Base-by-base conservation (phyloP, 306 rosid genomes). In the Casuarina cunninghamiana region DNA sequence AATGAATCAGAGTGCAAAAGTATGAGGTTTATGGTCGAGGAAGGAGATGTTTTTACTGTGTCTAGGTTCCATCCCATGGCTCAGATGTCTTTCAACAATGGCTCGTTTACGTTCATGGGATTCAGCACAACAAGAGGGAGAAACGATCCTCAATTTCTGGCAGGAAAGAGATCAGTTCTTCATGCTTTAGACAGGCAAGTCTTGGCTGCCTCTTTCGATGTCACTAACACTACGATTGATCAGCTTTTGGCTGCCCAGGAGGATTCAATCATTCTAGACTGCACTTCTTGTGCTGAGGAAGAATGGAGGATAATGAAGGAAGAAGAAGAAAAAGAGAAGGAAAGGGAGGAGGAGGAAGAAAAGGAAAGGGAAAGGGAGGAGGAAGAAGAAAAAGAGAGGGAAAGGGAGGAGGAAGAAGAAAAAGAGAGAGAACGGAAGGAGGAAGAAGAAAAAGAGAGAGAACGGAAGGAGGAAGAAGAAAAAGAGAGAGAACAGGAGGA, bases 11-110 rank as follows among this genome's bases (percentile, higher is more conserved):
- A 75, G 60, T 88, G 93, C 78, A 74, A 81, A 75, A 85, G 83
- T 79, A 77, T 13, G 89, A 93, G 96, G 83, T 88, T 91, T 50
- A 84, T 75, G 81, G 97, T 88, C 32, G 73, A 77, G 10, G 74
- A 88, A 66, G 99, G 99, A 35, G 97, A 95, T 75, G 87, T 84
- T 41, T 93, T 95, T 79, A 77, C 82, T 19, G 96, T 93, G 55
- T 86, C 91, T 3, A 95, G 85, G 93, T 91, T 87, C 73, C 91
- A 88, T 79, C 86, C 97, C 61, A 91, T 95, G 99, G 97, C 94
- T 78, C 99, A 93, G 77, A 88, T 95, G 87, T 88, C 97, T 35
- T 95, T 83, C 78, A 82, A 82, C 78, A 86, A 90, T 4, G 90
- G 78, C 11, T 81, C 97, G 0, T 78, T 95, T 38, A 97, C 86